Conservation (phyloP, 202 grass and related monocot genomes). For the Setaria italica region DNA sequence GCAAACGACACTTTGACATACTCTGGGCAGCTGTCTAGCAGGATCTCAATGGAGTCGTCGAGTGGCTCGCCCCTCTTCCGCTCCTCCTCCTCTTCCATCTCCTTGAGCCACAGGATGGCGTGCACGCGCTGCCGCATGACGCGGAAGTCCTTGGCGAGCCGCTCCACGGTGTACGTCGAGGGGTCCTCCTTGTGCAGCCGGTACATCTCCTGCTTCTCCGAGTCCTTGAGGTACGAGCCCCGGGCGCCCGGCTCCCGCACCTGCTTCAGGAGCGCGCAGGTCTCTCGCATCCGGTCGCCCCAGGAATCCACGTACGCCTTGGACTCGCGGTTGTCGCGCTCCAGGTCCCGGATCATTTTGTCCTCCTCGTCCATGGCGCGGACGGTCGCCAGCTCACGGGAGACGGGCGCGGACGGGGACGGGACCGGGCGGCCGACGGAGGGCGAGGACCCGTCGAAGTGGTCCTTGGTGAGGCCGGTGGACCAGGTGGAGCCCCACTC, state of each 20-base stretch:
- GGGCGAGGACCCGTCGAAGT: constrained; percentile 78
- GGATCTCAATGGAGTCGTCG: constrained; percentile 90
- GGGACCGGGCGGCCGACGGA: constrained; percentile 46
- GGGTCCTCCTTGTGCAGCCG: constrained; percentile 91
- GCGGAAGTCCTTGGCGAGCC: constrained; percentile 87
- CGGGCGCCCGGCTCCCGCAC: constrained; percentile 77
- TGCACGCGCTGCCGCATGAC: constrained; percentile 97
- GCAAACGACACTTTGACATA: constrained; percentile 47
- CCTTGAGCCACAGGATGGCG: constrained; percentile 94
- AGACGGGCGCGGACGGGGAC: constrained; percentile 31
- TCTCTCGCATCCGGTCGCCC: constrained; percentile 59
- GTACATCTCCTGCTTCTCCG: constrained; percentile 95
- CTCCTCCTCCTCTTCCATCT: constrained; percentile 95
- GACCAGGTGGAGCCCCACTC: constrained; percentile 93
- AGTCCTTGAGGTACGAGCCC: constrained; percentile 86
- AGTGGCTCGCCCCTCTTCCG: constrained; percentile 80
- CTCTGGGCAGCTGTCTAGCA: constrained; percentile 91
- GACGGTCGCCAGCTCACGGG: constrained; percentile 40
- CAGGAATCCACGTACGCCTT: constrained; percentile 72
- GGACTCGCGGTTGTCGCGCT: constrained; percentile 44
- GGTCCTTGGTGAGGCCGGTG: constrained; percentile 83
- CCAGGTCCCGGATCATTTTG: constrained; percentile 45
- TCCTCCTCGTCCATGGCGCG: constrained; percentile 77
- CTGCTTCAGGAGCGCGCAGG: constrained; percentile 84
- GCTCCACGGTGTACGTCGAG: constrained; percentile 79